A percentile compares a stretch with the other conserved stretches of the same genome.
phyloP scores from a whole-genome alignment of 352 stramenopile species.

The Pythium apleroticum region DNA sequence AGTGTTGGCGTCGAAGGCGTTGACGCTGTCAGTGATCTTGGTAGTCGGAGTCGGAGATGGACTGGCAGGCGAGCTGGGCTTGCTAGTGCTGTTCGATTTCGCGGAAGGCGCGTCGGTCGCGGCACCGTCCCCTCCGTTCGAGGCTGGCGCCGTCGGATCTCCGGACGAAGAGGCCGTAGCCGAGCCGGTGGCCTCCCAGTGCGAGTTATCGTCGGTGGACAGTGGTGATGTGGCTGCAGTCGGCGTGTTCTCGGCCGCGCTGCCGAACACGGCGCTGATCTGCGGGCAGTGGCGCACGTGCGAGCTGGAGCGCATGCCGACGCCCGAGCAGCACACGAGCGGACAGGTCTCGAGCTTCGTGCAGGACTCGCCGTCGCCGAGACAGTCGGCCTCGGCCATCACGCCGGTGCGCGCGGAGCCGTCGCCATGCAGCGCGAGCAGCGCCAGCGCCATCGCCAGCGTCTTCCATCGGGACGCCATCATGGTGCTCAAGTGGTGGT shows the following conservation, averaged over 20 bases:
- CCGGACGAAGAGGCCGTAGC: not conserved
- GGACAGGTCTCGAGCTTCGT: conserved; percentile 5
- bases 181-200: not conserved
- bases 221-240: not conserved
- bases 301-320: conserved; percentile 4
- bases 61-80: too few species aligned
- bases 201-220: not conserved
- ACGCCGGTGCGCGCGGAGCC: not conserved
- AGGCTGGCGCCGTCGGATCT: not conserved
- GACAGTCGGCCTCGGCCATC: conserved; percentile 18
- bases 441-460: conserved; percentile 5
- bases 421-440: conserved; percentile 7
- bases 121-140: not conserved
- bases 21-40: conserved; percentile 2
- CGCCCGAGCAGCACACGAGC: conserved; percentile 18
- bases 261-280: conserved; percentile 6
- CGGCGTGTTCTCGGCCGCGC: not conserved
- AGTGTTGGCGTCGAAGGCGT: conserved; percentile 9
- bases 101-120: conserved; percentile 23
- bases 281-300: conserved; percentile 9
- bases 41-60: conserved; percentile 1
- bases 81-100: conserved; percentile 9
- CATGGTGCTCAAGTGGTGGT: not conserved
- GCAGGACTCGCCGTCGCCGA: conserved; percentile 20
- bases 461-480: conserved; percentile 10